Percentiles rank a stretch among this genome's conserved stretches.
phyloP scores from a whole-genome alignment of 331 rosid genomes.

The Quercus lobata region DNA sequence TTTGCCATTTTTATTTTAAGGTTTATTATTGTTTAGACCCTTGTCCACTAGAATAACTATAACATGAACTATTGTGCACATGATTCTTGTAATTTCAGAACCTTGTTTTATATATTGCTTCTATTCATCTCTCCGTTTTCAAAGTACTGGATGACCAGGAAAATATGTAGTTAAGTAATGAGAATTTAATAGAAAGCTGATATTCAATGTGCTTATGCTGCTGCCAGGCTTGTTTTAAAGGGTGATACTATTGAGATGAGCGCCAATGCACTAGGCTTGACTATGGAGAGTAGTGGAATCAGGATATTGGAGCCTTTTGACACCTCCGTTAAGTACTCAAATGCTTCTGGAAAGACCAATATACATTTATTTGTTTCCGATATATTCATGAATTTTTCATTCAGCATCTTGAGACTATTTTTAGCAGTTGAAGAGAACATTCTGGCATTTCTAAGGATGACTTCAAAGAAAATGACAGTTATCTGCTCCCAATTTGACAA shows the following conservation, averaged over 20 bases:
- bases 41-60: background rate
- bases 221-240: slow-evolving; percentile 71
- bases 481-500: slow-evolving; percentile 91
- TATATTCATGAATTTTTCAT: slow-evolving; percentile 92
- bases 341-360: slow-evolving; percentile 86
- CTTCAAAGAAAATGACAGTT: slow-evolving; percentile 76
- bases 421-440: slow-evolving; percentile 94
- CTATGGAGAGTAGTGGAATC: slow-evolving; percentile 95
- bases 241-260: slow-evolving; percentile 76
- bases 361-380: slow-evolving; percentile 77
- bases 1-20: background rate
- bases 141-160: background rate
- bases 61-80: background rate
- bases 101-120: background rate
- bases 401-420: slow-evolving; percentile 88
- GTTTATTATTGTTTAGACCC: background rate
- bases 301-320: slow-evolving; percentile 96
- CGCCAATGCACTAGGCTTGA: slow-evolving; percentile 78
- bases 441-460: slow-evolving; percentile 79
- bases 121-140: background rate
- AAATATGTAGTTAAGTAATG: background rate
- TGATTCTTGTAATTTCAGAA: background rate
- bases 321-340: slow-evolving; percentile 73
- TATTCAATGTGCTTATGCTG: slow-evolving; percentile 25
- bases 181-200: slow-evolving; percentile 3